Conservation (phyloP, 139 green algal genomes). For the Chlamydomonas sp. region DNA sequence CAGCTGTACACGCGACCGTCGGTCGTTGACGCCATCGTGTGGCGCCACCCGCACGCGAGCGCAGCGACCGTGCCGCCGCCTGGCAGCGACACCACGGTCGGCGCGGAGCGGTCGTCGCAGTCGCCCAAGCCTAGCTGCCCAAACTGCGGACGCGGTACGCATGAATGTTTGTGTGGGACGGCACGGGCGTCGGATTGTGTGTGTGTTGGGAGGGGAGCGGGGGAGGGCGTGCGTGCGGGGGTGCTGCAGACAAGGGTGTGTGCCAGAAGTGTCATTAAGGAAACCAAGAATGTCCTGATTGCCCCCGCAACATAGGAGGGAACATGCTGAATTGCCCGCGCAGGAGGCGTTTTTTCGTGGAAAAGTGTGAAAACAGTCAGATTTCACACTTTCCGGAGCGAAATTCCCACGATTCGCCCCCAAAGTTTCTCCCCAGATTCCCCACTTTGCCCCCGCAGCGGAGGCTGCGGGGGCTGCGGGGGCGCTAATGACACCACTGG, state of each 20-base stretch:
- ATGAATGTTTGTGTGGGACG: slow-evolving; percentile 6
- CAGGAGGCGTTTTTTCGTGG: too few species aligned
- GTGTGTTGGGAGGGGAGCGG: too few species aligned
- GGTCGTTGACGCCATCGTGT: slow-evolving; percentile 59
- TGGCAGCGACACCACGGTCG: slow-evolving; percentile 34
- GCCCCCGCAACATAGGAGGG: too few species aligned
- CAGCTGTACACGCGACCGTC: slow-evolving; percentile 64
- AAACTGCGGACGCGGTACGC: slow-evolving; percentile 41
- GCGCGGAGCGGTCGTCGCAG: slow-evolving; percentile 39
- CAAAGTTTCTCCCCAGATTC: neutral
- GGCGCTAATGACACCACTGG: neutral
- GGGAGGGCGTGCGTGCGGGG: too few species aligned
- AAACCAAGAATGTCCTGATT: too few species aligned
- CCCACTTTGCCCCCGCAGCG: neutral
- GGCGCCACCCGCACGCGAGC: slow-evolving; percentile 79
- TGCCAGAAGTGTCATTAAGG: too few species aligned
- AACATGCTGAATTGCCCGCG: too few species aligned
- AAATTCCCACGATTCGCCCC: too few species aligned
- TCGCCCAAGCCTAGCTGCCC: slow-evolving; percentile 70
- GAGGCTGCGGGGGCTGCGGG: neutral
- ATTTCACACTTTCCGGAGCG: too few species aligned
- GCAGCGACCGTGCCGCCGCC: slow-evolving; percentile 27
- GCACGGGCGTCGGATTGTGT: too few species aligned
- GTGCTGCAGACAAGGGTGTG: too few species aligned
- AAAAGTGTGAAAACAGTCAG: too few species aligned